Conservation (phyloP, 768 basidiomycete genomes). For the Lentinula edodes region DNA sequence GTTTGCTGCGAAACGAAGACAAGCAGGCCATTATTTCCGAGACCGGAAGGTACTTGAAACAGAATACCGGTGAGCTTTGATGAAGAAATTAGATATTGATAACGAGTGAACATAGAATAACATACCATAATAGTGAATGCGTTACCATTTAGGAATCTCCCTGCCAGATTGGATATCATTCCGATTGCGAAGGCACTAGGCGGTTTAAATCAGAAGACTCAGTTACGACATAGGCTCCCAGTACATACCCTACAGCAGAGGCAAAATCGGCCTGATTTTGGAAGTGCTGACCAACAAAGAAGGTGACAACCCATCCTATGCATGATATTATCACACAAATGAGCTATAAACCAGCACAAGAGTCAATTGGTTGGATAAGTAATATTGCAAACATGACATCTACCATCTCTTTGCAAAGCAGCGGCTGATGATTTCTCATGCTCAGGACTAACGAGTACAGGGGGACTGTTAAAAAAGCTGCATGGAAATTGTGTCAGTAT, state of each 20-base stretch:
- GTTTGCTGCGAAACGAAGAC: slow-evolving; percentile 57
- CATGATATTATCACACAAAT: slow-evolving; percentile 58
- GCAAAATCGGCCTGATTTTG: slow-evolving; percentile 69
- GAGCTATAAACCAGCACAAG: slow-evolving; percentile 19
- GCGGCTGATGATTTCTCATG: slow-evolving; percentile 59
- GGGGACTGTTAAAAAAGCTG: slow-evolving; percentile 69
- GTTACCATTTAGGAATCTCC: slow-evolving; percentile 64
- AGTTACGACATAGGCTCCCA: background rate
- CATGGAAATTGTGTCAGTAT: background rate
- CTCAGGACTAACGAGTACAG: slow-evolving; percentile 63
- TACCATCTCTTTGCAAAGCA: slow-evolving; percentile 51
- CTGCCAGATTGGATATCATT: slow-evolving; percentile 72
- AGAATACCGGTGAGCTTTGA: slow-evolving; percentile 71
- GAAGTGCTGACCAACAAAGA: slow-evolving; percentile 60
- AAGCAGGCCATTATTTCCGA: slow-evolving; percentile 75
- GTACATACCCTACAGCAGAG: slow-evolving; percentile 61
- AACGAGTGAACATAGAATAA: background rate
- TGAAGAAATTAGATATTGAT: background rate
- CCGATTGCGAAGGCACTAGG: slow-evolving; percentile 74
- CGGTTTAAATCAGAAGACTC: background rate
- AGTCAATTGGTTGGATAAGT: background rate
- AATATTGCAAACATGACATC: slow-evolving; percentile 11
- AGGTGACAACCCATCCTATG: slow-evolving; percentile 75
- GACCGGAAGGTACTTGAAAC: slow-evolving; percentile 80
- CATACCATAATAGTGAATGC: slow-evolving; percentile 78